phyloP scores from a whole-genome alignment of 495 filamentous ascomycete species.

The Aspergillus nanangensis region DNA sequence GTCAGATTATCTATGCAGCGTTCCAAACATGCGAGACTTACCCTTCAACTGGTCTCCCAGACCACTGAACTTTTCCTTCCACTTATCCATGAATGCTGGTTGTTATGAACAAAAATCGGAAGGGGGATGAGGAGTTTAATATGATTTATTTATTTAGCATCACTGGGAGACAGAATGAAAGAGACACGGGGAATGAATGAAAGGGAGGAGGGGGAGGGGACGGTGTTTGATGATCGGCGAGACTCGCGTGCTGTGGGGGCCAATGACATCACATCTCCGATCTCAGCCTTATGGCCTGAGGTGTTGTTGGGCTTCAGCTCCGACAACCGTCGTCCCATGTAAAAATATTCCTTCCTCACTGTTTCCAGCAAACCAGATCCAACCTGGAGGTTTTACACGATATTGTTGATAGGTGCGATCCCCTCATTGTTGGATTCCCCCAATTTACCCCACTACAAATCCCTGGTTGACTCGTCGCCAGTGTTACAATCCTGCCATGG shows the following conservation, averaged over 20 bases:
- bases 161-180: too few species aligned
- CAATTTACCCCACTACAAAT: not conserved
- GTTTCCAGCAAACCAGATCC: too few species aligned
- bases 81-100: conserved; percentile 28
- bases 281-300: not conserved
- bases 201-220: too few species aligned
- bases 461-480: not conserved
- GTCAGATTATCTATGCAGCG: too few species aligned
- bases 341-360: too few species aligned
- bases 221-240: too few species aligned
- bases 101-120: too few species aligned
- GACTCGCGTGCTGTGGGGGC: not conserved
- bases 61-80: conserved; percentile 25
- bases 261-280: not conserved
- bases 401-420: not conserved
- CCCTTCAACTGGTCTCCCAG: conserved; percentile 33
- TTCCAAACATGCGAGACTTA: too few species aligned
- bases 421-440: not conserved
- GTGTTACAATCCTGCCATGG: not conserved
- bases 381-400: not conserved
- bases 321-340: too few species aligned
- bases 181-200: too few species aligned
- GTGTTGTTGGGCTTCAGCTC: not conserved
- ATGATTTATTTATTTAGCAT: too few species aligned
- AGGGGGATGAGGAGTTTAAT: not conserved